A percentile compares a stretch with the other conserved stretches of the same genome.
These are phyloP conservation scores for Xylaria curta DNA, from an alignment of 495 filamentous ascomycete genomes.

Conservation along the genomic window DNA sequence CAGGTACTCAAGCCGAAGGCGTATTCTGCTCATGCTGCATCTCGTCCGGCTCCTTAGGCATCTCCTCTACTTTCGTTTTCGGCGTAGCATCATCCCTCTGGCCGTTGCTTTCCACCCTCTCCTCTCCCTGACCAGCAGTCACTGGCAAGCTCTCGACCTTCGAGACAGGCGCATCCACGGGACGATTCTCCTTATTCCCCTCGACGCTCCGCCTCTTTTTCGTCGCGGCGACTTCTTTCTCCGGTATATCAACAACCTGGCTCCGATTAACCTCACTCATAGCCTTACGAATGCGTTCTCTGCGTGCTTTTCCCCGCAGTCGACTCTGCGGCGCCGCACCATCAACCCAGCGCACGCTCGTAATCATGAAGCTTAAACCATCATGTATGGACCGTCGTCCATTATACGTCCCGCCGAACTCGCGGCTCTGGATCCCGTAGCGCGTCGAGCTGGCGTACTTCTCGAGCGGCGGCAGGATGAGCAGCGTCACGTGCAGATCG, in stretches of 20 bases:
- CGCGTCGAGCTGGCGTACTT: slow-evolving; percentile 75
- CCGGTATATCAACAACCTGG: slow-evolving; percentile 39
- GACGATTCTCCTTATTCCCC: slow-evolving; percentile 54
- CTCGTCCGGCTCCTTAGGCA: neutral
- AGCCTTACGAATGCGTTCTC: slow-evolving; percentile 57
- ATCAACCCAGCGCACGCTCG: slow-evolving; percentile 77
- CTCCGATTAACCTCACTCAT: slow-evolving; percentile 48
- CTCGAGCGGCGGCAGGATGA: slow-evolving; percentile 80
- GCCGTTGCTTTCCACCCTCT: slow-evolving; percentile 30
- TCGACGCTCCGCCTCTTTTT: slow-evolving; percentile 28
- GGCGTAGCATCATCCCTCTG: neutral
- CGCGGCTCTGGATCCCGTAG: slow-evolving; percentile 79
- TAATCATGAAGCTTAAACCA: slow-evolving; percentile 87
- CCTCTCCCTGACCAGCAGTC: slow-evolving; percentile 23
- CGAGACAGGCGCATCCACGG: neutral
- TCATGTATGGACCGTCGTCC: slow-evolving; percentile 65
- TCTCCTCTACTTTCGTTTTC: slow-evolving; percentile 9
- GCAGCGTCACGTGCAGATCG: slow-evolving; percentile 82
- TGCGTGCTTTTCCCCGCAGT: slow-evolving; percentile 52
- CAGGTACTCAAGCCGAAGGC: neutral
- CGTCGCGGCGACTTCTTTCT: slow-evolving; percentile 28
- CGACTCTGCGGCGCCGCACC: slow-evolving; percentile 68
- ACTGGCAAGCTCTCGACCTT: neutral
- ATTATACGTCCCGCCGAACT: slow-evolving; percentile 63
- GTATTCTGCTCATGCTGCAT: neutral